phyloP scores from a whole-genome alignment of 805 yeast species.

The Isabelozyma rhagii region DNA sequence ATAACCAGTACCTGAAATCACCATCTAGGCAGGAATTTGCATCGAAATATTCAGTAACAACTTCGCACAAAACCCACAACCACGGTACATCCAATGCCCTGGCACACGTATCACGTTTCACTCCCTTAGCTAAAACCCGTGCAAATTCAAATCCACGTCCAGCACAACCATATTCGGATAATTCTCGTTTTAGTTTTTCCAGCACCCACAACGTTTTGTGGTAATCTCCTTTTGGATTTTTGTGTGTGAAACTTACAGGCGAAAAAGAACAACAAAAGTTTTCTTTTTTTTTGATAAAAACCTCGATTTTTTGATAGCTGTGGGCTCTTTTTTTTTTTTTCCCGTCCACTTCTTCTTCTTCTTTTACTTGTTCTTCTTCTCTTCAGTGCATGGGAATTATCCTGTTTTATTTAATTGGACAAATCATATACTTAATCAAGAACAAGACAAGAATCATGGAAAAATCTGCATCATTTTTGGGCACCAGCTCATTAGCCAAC shows the following conservation, averaged over 20 bases:
- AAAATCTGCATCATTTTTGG: constrained; percentile 21
- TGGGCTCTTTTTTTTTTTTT: not conserved
- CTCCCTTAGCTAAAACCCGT: no score
- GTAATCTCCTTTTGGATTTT: not conserved
- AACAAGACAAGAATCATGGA: constrained; percentile 23
- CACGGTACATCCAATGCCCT: no score
- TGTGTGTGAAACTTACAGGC: not conserved
- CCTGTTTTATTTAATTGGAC: constrained; percentile 37
- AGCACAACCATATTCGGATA: no score
- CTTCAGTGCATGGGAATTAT: constrained; percentile 36
- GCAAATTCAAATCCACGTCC: no score
- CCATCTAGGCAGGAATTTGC: no score
- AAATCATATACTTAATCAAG: constrained; percentile 27
- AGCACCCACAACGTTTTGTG: not conserved
- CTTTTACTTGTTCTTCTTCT: not conserved
- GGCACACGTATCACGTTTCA: no score
- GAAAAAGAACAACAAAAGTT: not conserved
- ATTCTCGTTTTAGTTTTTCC: no score
- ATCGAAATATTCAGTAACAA: no score
- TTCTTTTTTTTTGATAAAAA: not conserved
- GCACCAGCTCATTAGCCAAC: constrained; percentile 39
- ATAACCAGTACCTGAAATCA: no score
- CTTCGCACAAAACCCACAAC: no score
- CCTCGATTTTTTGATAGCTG: not conserved
- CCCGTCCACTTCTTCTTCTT: constrained; percentile 1